Conservation (phyloP, 768 basidiomycete species). For the Tylopilus rubrobrunneus region DNA sequence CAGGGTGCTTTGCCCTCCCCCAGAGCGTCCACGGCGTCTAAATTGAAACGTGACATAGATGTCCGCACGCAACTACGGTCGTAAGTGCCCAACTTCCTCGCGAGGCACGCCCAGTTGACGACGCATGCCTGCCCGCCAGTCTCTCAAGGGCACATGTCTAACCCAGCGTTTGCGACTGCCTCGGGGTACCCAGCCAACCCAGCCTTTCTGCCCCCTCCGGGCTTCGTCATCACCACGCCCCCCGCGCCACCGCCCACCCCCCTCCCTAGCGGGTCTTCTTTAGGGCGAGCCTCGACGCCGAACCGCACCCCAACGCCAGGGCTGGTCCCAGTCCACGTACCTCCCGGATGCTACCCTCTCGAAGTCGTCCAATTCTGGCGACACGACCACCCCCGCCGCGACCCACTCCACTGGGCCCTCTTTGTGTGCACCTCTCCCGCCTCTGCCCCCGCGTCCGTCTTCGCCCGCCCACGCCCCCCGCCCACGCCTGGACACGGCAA, state of each 20-base stretch:
- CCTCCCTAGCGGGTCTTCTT: too few species aligned
- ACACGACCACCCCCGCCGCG: constrained; percentile 4
- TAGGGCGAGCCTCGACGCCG: neutral
- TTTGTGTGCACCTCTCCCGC: constrained; percentile 23
- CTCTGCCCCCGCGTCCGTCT: constrained; percentile 9
- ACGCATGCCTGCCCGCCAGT: neutral
- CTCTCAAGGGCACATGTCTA: neutral
- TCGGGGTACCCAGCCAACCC: neutral
- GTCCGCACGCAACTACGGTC: constrained; percentile 3
- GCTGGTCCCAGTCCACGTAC: constrained; percentile 15
- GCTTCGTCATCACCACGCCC: neutral
- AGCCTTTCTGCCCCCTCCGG: neutral
- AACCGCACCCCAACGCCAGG: neutral
- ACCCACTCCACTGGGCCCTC: constrained; percentile 28
- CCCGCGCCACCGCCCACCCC: neutral
- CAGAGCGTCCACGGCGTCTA: neutral
- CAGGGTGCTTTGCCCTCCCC: neutral
- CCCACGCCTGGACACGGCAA: constrained; percentile 13
- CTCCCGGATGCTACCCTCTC: constrained; percentile 17
- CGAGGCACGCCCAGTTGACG: neutral
- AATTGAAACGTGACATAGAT: neutral
- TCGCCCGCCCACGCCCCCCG: constrained; percentile 15
- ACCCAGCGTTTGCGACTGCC: neutral
- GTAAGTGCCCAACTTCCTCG: neutral
- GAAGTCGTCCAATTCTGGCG: constrained; percentile 32